A percentile compares a stretch with the other conserved stretches of the same genome.
These are phyloP conservation scores for Periconia sp. DNA, from an alignment of 2,329 filamentous ascomycete genomes.

Conservation along the genomic window DNA sequence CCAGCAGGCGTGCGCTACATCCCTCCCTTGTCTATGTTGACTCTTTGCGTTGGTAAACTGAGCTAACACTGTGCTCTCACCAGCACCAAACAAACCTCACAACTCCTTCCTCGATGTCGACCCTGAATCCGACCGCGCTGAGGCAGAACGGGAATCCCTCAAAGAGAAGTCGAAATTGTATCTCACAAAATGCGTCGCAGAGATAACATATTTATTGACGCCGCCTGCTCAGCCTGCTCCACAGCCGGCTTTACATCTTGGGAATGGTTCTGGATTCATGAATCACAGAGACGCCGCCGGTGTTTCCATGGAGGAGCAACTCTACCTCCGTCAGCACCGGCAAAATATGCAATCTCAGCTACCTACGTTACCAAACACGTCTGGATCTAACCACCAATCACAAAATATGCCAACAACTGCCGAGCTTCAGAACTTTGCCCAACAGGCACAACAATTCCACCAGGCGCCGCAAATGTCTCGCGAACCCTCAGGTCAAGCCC, in stretches of 20 bases:
- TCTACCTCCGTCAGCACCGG: slow-evolving; percentile 60
- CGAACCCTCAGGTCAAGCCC: slow-evolving; percentile 47
- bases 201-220: slow-evolving; percentile 68
- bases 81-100: slow-evolving; percentile 51
- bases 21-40: neutral
- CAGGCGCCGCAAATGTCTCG: slow-evolving; percentile 49
- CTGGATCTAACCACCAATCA: slow-evolving; percentile 65
- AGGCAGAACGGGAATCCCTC: slow-evolving; percentile 59
- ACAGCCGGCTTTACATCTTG: slow-evolving; percentile 43
- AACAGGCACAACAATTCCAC: slow-evolving; percentile 41
- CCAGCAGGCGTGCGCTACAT: slow-evolving; percentile 28
- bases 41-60: neutral
- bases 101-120: slow-evolving; percentile 56
- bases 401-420: slow-evolving; percentile 48
- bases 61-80: slow-evolving; percentile 27
- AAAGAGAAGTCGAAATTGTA: slow-evolving; percentile 65
- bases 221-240: slow-evolving; percentile 64
- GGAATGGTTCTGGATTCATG: slow-evolving; percentile 44
- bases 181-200: slow-evolving; percentile 66
- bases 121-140: slow-evolving; percentile 46
- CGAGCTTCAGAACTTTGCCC: slow-evolving; percentile 45
- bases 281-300: slow-evolving; percentile 48
- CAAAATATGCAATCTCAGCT: slow-evolving; percentile 54
- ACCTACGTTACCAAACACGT: slow-evolving; percentile 36
- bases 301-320: slow-evolving; percentile 58